Conservation (phyloP, 257 asterid species). For the Solanum chilense region DNA sequence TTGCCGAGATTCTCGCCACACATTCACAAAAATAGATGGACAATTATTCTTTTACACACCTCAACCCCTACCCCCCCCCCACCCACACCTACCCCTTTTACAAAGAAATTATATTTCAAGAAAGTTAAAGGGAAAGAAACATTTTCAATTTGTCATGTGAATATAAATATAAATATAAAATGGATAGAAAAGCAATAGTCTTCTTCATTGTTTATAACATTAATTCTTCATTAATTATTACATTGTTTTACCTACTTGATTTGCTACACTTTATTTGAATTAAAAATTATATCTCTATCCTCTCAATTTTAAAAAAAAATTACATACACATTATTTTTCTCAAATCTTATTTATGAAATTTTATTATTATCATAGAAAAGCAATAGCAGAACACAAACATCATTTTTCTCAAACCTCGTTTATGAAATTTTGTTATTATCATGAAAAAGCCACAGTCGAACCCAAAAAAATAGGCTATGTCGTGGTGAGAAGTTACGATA, state of each 20-base stretch:
- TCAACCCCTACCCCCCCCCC: background rate
- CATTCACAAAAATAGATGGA: background rate
- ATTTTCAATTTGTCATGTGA: background rate
- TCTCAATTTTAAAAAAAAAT: no score
- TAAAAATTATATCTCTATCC: accelerated
- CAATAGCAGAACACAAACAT: background rate
- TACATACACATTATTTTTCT: background rate
- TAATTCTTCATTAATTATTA: background rate
- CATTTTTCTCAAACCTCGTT: no score
- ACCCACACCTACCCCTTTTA: background rate
- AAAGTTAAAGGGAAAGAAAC: background rate
- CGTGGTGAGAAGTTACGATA: background rate
- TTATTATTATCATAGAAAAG: no score
- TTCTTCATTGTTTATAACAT: background rate
- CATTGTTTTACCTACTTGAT: background rate
- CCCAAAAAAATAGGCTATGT: background rate
- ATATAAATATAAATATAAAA: background rate
- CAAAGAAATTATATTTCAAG: background rate
- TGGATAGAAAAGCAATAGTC: background rate
- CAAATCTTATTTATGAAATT: accelerated
- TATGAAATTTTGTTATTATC: no score
- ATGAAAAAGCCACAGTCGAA: background rate
- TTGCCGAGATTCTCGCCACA: background rate
- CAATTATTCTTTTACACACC: background rate
- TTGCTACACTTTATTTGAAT: background rate